These are phyloP conservation scores for Medicago lupulina DNA, from an alignment of 306 rosid genomes.

Conservation along the genomic window DNA sequence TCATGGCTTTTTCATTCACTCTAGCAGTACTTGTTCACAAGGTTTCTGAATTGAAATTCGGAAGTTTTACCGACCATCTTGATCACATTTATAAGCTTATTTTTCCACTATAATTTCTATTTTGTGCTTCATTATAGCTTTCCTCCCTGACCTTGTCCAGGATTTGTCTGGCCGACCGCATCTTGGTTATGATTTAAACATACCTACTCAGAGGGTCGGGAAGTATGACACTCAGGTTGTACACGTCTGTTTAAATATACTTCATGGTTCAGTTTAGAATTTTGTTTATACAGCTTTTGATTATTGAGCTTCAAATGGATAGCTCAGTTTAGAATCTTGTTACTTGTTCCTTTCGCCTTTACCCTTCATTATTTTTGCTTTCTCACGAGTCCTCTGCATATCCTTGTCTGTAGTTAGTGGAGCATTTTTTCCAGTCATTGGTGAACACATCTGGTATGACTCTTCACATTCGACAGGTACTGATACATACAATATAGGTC, in stretches of 20 bases:
- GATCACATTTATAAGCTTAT: constrained; percentile 9
- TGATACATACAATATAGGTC: constrained; percentile 21
- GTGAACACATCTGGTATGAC: constrained; percentile 99
- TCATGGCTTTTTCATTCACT: constrained; percentile 13
- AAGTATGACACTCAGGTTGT: constrained; percentile 92
- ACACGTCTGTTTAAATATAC: constrained; percentile 30
- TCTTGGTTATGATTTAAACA: constrained; percentile 74
- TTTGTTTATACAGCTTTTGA: constrained; percentile 27
- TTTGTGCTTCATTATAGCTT: constrained; percentile 13
- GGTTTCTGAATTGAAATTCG: constrained; percentile 23
- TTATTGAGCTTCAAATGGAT: constrained; percentile 23
- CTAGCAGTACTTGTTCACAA: constrained; percentile 9
- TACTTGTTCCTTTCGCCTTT: neutral
- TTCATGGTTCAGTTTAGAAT: constrained; percentile 8
- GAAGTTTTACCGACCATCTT: constrained; percentile 22
- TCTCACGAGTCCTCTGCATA: constrained; percentile 13
- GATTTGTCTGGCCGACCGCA: constrained; percentile 97
- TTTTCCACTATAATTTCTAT: neutral
- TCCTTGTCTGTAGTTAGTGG: constrained; percentile 73
- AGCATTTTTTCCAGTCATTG: constrained; percentile 94
- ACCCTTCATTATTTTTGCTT: neutral
- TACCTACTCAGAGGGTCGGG: constrained; percentile 92
- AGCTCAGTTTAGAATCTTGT: neutral
- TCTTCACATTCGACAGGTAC: constrained; percentile 95
- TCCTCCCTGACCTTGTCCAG: constrained; percentile 50